These are phyloP conservation scores for Pseudoscleropodium purum DNA, from an alignment of 225 moss, liverwort and hornwort genomes.

Conservation along the genomic window DNA sequence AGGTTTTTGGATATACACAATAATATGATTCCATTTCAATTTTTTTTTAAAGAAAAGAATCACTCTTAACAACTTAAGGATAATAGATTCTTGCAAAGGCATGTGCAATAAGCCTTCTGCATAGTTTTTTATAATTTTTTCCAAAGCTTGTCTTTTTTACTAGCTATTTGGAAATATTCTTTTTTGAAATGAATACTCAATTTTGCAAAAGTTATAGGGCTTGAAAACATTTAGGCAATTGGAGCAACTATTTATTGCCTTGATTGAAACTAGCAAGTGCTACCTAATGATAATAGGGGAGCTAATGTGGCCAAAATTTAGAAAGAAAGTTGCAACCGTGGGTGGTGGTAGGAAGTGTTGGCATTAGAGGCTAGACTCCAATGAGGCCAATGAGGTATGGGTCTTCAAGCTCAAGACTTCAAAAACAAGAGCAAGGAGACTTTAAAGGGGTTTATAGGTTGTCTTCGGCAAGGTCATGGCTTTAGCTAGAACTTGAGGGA, in stretches of 20 bases:
- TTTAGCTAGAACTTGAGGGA: no score
- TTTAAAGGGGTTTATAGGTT: fast-evolving
- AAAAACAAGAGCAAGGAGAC: fast-evolving
- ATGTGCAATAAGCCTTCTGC: fast-evolving
- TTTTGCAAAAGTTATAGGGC: background rate
- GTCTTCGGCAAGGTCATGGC: fast-evolving
- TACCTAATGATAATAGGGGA: fast-evolving
- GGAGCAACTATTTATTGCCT: background rate
- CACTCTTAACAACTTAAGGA: no score
- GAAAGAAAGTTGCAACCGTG: fast-evolving
- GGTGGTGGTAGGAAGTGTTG: fast-evolving
- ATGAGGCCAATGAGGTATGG: fast-evolving
- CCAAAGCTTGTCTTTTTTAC: fast-evolving
- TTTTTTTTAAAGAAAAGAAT: background rate
- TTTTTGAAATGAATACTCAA: background rate
- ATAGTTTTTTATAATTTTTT: background rate
- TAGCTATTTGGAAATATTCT: background rate
- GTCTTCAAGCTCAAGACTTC: fast-evolving
- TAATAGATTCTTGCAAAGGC: background rate
- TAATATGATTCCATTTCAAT: background rate
- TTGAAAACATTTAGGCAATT: fast-evolving
- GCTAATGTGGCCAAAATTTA: background rate
- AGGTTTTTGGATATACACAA: background rate
- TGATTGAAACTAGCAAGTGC: fast-evolving
- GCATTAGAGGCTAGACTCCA: background rate